phyloP scores from a whole-genome alignment of 176 grass and related monocot genomes.

The Aechmea fasciata region DNA sequence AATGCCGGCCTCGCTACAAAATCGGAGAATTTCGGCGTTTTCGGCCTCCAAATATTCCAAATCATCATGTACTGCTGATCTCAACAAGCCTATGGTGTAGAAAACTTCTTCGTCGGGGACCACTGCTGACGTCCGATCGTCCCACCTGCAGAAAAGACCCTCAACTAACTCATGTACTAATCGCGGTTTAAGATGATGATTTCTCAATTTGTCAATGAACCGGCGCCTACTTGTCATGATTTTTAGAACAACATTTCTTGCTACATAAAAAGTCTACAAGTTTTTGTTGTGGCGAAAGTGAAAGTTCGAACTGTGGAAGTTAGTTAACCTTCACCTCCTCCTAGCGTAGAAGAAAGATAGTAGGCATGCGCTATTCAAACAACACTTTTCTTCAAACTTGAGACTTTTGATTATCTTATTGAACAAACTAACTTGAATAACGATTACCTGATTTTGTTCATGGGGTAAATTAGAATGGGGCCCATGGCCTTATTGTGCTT shows the following conservation, averaged over 20 bases:
- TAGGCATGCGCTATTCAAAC: background rate
- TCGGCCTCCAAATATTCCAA: constrained; percentile 35
- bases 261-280: too few species aligned
- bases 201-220: too few species aligned
- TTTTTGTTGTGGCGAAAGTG: too few species aligned
- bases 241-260: too few species aligned
- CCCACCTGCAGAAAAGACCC: constrained; percentile 34
- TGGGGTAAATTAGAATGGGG: constrained; percentile 52
- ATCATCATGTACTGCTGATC: constrained; percentile 25
- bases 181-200: background rate
- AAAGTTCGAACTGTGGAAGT: too few species aligned
- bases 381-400: too few species aligned
- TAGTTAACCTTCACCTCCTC: too few species aligned
- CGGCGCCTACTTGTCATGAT: too few species aligned
- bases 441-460: constrained; percentile 54
- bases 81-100: constrained; percentile 53
- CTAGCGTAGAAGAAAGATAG: too few species aligned
- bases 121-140: constrained; percentile 34
- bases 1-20: constrained; percentile 46
- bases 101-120: constrained; percentile 49
- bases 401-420: too few species aligned
- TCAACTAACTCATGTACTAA: too few species aligned
- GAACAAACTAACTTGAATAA: background rate
- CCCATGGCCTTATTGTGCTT: constrained; percentile 23
- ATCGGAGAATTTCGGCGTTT: constrained; percentile 36